A percentile compares a stretch with the other conserved stretches of the same genome.
Evolutionary conservation across 2,329 filamentous ascomycete species (phyloP).

Genomic region (Graphium sp.): DNA sequence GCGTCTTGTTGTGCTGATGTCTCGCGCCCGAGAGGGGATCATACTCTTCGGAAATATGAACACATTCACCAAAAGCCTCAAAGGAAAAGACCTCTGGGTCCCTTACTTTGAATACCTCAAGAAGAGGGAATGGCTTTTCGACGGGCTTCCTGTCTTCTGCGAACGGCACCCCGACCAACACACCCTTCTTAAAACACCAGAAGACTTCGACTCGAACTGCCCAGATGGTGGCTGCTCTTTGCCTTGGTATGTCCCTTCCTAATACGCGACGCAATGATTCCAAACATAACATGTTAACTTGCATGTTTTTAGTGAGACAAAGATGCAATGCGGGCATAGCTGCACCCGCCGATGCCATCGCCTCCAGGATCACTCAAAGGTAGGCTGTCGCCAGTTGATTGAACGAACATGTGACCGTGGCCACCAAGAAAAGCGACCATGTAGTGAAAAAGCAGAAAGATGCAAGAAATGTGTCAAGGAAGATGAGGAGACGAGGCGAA

Average conservation of each 20-base stretch:
- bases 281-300: too few species aligned
- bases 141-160: constrained; percentile 44
- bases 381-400: constrained; percentile 16
- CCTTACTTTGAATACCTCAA: too few species aligned
- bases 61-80: constrained; percentile 44
- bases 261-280: neutral
- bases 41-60: constrained; percentile 55
- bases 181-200: constrained; percentile 22
- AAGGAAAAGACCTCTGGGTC: constrained; percentile 28
- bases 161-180: constrained; percentile 36
- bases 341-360: constrained; percentile 49
- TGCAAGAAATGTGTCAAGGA: constrained; percentile 38
- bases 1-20: constrained; percentile 53
- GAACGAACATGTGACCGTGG: constrained; percentile 28
- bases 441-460: constrained; percentile 17
- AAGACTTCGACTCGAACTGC: constrained; percentile 43
- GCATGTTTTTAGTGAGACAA: constrained; percentile 25
- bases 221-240: constrained; percentile 55
- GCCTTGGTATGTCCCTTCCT: constrained; percentile 33
- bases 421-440: constrained; percentile 30
- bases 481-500: constrained; percentile 22
- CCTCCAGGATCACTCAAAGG: constrained; percentile 36
- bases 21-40: constrained; percentile 45
- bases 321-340: constrained; percentile 40
- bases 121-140: constrained; percentile 29